A percentile compares a stretch with the other conserved stretches of the same genome.
phyloP scores from a whole-genome alignment of 2,329 filamentous ascomycete species.

The Exophiala oligosperma region DNA sequence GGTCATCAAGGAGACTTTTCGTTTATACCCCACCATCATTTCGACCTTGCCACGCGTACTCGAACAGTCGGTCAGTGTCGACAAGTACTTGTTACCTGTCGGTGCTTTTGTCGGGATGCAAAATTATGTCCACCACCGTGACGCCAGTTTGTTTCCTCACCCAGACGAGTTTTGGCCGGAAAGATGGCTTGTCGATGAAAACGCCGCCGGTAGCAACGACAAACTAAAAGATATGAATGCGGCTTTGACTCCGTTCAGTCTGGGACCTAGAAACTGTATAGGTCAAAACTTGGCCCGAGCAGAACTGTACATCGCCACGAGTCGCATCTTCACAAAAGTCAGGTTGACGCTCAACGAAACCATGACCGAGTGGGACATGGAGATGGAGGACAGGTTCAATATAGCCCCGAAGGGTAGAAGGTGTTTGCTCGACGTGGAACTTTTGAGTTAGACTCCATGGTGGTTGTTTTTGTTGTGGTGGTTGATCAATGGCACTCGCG shows the following conservation, averaged over 20 bases:
- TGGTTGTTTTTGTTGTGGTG: too few species aligned
- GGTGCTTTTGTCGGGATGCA: constrained; percentile 25
- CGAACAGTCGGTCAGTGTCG: constrained; percentile 19
- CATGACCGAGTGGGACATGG: constrained; percentile 30
- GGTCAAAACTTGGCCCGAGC: constrained; percentile 10
- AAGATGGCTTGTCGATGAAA: constrained; percentile 24
- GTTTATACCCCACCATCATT: constrained; percentile 29
- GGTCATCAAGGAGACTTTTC: constrained; percentile 28
- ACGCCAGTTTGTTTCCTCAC: constrained; percentile 18
- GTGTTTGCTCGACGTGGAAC: constrained; percentile 1
- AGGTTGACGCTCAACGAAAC: constrained; percentile 26
- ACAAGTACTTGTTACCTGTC: constrained; percentile 23
- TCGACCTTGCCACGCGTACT: constrained; percentile 23
- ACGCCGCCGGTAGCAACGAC: constrained; percentile 25
- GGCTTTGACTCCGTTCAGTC: constrained; percentile 20
- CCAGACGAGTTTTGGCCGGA: constrained; percentile 27
- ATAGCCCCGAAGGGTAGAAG: constrained; percentile 4
- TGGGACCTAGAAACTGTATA: constrained; percentile 38
- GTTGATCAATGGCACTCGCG: too few species aligned
- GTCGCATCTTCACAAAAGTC: constrained; percentile 27
- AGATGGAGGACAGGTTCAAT: constrained; percentile 22
- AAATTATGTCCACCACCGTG: constrained; percentile 25
- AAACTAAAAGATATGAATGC: constrained; percentile 4
- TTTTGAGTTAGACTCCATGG: not conserved
- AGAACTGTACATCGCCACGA: constrained; percentile 32